phyloP scores from a whole-genome alignment of 805 yeast genomes.

The Candida maesae region DNA sequence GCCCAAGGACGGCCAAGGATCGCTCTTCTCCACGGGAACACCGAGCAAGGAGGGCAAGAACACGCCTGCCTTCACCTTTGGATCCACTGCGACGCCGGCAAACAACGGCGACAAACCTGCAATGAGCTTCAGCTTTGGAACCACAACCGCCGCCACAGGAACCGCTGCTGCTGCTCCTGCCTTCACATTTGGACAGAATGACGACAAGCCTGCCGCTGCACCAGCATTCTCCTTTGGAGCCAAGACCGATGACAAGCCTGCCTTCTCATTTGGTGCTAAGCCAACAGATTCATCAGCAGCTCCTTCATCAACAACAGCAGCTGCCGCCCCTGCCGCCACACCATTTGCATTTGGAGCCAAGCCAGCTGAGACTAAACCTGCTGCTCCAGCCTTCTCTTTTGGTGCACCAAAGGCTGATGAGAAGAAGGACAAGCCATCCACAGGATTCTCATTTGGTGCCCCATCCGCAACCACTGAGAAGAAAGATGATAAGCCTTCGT shows the following conservation, averaged over 20 bases:
- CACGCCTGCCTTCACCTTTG: slow-evolving; percentile 13
- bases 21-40: slow-evolving; percentile 23
- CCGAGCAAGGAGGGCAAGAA: slow-evolving; percentile 21
- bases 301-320: slow-evolving; percentile 2
- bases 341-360: slow-evolving; percentile 31
- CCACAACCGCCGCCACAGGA: slow-evolving; percentile 4
- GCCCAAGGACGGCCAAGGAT: slow-evolving; percentile 20
- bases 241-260: slow-evolving; percentile 4
- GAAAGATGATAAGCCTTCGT: slow-evolving; percentile 11
- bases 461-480: no score
- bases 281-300: slow-evolving; percentile 23
- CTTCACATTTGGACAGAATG: slow-evolving; percentile 17
- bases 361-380: slow-evolving; percentile 6
- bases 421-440: slow-evolving; percentile 15
- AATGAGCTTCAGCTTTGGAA: no score
- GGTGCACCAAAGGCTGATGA: slow-evolving; percentile 14
- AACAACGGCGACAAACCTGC: no score
- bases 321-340: slow-evolving; percentile 13
- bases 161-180: slow-evolving; percentile 8
- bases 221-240: slow-evolving; percentile 10
- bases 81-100: slow-evolving; percentile 2
- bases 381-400: slow-evolving; percentile 24
- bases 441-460: slow-evolving; percentile 23
- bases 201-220: slow-evolving; percentile 1
- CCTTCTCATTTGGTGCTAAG: slow-evolving; percentile 10